These are phyloP conservation scores for Echinochloa phyllopogon DNA, from an alignment of 176 grass and related monocot genomes.

Conservation along the genomic window DNA sequence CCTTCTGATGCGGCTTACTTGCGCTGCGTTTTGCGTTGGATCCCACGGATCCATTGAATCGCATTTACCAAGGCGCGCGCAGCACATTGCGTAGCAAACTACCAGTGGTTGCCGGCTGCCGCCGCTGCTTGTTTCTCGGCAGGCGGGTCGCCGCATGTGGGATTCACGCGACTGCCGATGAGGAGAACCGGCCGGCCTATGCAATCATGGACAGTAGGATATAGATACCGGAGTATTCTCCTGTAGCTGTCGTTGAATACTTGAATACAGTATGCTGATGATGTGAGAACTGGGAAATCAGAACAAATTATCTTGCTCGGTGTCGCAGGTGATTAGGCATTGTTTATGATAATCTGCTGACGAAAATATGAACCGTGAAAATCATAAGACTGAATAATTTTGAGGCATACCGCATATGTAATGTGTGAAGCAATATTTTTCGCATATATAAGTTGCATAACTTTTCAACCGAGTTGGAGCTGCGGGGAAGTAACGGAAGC, in stretches of 20 bases:
- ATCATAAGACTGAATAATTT: neutral
- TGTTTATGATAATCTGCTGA: neutral
- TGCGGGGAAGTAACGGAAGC: neutral
- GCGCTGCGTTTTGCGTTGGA: conserved; percentile 29
- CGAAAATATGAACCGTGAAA: neutral
- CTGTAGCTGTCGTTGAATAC: neutral
- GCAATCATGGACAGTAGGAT: conserved; percentile 2
- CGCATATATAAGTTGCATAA: neutral
- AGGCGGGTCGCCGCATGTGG: conserved; percentile 47
- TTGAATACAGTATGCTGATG: no score
- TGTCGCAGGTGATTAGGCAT: neutral
- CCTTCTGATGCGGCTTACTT: conserved; percentile 45
- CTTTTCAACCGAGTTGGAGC: neutral
- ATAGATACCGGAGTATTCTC: neutral
- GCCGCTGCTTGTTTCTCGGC: conserved; percentile 37
- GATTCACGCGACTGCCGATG: conserved; percentile 15
- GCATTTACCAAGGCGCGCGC: neutral
- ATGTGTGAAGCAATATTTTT: neutral
- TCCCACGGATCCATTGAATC: conserved; percentile 37
- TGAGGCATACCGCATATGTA: neutral
- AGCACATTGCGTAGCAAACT: conserved; percentile 28
- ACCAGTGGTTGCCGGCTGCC: conserved; percentile 14
- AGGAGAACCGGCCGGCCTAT: conserved; percentile 23
- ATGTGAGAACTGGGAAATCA: neutral
- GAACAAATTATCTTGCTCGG: neutral